Base-by-base conservation (phyloP, 345 rosid species). In the Eucalyptus cladocalyx region DNA sequence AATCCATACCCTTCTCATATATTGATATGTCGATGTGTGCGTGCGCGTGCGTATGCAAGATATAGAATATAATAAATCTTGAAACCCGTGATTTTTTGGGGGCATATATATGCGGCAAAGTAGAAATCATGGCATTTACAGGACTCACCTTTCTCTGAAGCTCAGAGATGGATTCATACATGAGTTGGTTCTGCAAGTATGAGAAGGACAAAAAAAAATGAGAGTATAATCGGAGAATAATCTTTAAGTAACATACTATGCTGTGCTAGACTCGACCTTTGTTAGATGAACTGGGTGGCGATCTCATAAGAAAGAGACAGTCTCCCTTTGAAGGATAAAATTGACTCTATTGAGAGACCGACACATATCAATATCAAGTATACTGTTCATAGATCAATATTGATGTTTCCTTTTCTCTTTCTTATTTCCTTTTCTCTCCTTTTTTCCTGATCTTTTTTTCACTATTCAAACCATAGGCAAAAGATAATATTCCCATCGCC, bases 61-160 rank as follows among this genome's bases (percentile, higher is more conserved):
- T 11, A 37, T 10, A 13, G 28, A 37, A 76, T 76, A 37, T 76
- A 37, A 10, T 37, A 37, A 37, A 34, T 72, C 43, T 72, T 0
- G 8, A 18, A 72, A 72, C 81, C 43, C 45, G 40, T 72, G 80
- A 69, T 34, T 34, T 9, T 72, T 72, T 72, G 6, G 81, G 81
- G 43, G 80, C 11, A 32, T 69, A 18, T 69, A 5, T 69, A 24
- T 69, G 13, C 43, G 21, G 80, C 80, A 48, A 86, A 14, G 56
- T 47, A 86, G 2, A 86, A 86, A 37, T 18, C 9, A 14, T 18
- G 58, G 58, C 26, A 50, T 86, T 37, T 76, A 37, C 47, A 43
- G 26, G 30, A 42, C 37, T 32, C 87, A 97, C 99, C 97, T 95
- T 96, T 91, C 93, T 96, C 93, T 96, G 99, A 88, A 97, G 97